These are phyloP conservation scores for Claviceps quebecensis DNA, from an alignment of 2,329 filamentous ascomycete genomes.

Conservation along the genomic window DNA sequence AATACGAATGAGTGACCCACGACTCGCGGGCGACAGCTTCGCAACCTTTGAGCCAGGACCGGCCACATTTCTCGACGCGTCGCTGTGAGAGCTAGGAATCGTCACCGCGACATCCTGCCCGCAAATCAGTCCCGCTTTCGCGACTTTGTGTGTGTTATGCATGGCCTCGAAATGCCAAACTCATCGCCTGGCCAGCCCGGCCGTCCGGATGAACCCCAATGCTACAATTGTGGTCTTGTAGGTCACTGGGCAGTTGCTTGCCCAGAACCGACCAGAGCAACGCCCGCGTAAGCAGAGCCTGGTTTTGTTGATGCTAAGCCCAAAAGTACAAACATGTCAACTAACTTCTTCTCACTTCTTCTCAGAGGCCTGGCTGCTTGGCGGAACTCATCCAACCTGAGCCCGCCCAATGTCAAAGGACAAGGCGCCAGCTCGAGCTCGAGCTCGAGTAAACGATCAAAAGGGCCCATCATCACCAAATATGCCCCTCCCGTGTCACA, in stretches of 20 bases:
- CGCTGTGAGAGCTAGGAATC: no score
- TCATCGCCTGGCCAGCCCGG: conserved; percentile 15
- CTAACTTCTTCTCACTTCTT: conserved; percentile 8
- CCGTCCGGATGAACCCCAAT: conserved; percentile 25
- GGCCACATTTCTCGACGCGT: not conserved
- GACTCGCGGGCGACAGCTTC: not conserved
- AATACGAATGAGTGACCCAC: not conserved
- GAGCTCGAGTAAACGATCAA: conserved; percentile 17
- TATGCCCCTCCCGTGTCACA: conserved; percentile 16
- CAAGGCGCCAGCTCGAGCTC: conserved; percentile 14
- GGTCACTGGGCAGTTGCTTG: conserved; percentile 41
- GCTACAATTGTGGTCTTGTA: conserved; percentile 38
- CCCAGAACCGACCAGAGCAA: conserved; percentile 32
- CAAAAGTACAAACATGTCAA: not conserved
- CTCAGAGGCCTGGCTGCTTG: conserved; percentile 22
- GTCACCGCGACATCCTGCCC: not conserved
- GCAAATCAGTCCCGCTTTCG: not conserved
- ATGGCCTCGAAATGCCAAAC: conserved; percentile 16
- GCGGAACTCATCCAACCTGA: conserved; percentile 18
- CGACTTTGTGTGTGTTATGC: not conserved
- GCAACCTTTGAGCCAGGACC: not conserved
- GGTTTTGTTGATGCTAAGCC: not conserved
- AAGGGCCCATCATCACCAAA: conserved; percentile 22
- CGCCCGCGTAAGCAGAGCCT: conserved; percentile 32
- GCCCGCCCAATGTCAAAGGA: conserved; percentile 14